Conservation (phyloP, 345 rosid species). For the Lenwebbia sp. region DNA sequence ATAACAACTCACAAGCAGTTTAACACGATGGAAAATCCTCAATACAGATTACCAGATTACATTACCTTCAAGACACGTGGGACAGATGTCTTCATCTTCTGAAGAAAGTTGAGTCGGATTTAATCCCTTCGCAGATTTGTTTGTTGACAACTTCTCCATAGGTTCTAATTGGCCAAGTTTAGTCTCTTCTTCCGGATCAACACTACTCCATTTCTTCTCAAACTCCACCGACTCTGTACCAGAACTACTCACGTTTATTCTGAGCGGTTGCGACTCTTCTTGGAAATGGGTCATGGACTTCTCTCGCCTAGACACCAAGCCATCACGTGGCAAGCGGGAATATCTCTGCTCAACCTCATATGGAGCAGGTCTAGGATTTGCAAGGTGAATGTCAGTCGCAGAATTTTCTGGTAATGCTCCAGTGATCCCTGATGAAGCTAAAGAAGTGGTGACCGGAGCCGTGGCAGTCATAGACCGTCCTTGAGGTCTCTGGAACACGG, state of each 20-base stretch:
- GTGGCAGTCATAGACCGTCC: constrained; percentile 22
- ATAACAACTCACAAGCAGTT: not conserved
- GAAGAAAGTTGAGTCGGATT: constrained; percentile 18
- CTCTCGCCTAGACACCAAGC: constrained; percentile 56
- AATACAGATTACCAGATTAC: not conserved
- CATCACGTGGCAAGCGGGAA: constrained; percentile 47
- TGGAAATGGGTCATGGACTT: constrained; percentile 46
- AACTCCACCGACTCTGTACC: constrained; percentile 27
- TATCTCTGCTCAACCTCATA: constrained; percentile 53
- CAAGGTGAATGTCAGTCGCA: constrained; percentile 18
- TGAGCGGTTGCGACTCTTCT: constrained; percentile 41
- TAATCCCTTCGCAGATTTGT: constrained; percentile 18
- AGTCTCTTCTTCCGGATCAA: constrained; percentile 27
- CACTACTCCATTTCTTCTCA: constrained; percentile 34
- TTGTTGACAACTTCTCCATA: constrained; percentile 21
- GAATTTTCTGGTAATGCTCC: constrained; percentile 24
- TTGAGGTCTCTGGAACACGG: constrained; percentile 33
- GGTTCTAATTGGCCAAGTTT: constrained; percentile 21
- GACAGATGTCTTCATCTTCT: constrained; percentile 63
- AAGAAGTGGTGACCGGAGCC: constrained; percentile 26
- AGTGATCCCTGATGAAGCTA: constrained; percentile 19
- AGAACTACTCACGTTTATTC: constrained; percentile 39
- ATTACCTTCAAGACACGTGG: constrained; percentile 67
- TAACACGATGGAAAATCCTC: not conserved
- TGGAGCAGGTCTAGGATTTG: constrained; percentile 27